These are phyloP conservation scores for Diaporthe longicolla DNA, from an alignment of 2,329 filamentous ascomycete genomes.

Conservation along the genomic window DNA sequence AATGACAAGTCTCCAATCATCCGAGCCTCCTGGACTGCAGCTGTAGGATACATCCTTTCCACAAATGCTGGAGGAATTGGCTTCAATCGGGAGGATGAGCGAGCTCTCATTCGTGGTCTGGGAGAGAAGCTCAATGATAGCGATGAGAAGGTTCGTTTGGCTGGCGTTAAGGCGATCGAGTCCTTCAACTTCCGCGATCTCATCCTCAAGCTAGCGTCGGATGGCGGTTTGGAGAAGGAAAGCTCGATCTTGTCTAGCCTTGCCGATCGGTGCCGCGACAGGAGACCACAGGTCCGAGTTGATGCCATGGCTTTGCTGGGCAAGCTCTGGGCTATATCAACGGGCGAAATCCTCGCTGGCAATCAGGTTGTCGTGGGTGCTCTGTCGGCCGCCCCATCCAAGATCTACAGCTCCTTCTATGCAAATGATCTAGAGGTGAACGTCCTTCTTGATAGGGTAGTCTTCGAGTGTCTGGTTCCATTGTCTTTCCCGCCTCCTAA, in stretches of 20 bases:
- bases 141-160: conserved; percentile 91
- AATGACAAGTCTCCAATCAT: conserved; percentile 90
- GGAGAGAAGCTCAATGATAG: conserved; percentile 87
- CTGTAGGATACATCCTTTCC: conserved; percentile 86
- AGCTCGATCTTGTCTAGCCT: conserved; percentile 86
- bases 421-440: conserved; percentile 91
- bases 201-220: conserved; percentile 83
- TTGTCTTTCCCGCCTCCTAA: conserved; percentile 84
- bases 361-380: conserved; percentile 82
- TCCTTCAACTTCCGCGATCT: conserved; percentile 86
- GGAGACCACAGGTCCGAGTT: conserved; percentile 83
- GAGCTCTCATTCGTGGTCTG: conserved; percentile 79
- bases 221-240: conserved; percentile 80
- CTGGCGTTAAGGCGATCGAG: conserved; percentile 88
- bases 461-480: conserved; percentile 91
- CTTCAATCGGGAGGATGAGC: conserved; percentile 86
- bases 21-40: conserved; percentile 87
- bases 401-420: conserved; percentile 89
- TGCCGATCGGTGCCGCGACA: conserved; percentile 90
- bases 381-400: conserved; percentile 86
- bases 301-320: conserved; percentile 89
- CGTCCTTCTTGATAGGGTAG: conserved; percentile 83
- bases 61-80: conserved; percentile 94
- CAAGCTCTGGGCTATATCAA: conserved; percentile 93
- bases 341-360: conserved; percentile 86